Base-by-base conservation (phyloP, 2,329 filamentous ascomycete species). In the Xylaria multiplex region DNA sequence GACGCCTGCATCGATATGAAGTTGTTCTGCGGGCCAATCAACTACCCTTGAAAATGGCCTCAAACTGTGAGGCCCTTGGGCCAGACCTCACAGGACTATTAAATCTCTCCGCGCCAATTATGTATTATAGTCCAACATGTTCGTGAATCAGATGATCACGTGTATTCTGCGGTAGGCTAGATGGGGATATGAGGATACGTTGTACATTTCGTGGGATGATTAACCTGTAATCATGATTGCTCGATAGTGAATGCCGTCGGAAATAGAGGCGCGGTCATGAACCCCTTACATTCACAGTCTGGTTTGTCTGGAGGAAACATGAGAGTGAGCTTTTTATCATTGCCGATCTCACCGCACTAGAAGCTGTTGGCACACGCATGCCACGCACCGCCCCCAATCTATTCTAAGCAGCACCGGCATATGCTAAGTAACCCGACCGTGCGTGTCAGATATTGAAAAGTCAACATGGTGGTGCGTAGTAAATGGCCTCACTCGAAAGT, bases 391-490 rank as follows among this genome's bases (percentile, higher is more conserved):
- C 49, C 63, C 58, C 58, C 57, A 62, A 62, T 35, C 27, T 14
- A 27, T 49, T 42, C 48, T 24, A 54, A 27, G 49, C 40, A 46
- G 19, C 27, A 30, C 57, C 24, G 58, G 37, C 58, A 54, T 53
- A 48, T 48, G 5, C 19, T 30, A 55, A 55, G 53, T 40, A 55
- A 11, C 37, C 22, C 53, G 13, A 30, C 19, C 37, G 22, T 40
- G 53, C 53, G 45, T 52, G 37, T 57, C 49, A 64, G 62, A 43
- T 42, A 55, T 37, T 27, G 22, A 24, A 37, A 37, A 32, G 46
- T 45, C 48, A 43, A 43, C 6, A 14, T 42, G 24, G 9, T 14
- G 19, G 53, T 11, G 37, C n/a, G 37, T 7, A 7, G 30, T 22
- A 24, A n/a, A 55, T 43, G 37, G 50, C 37, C 40, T 42, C 14